Percentiles rank a stretch among this genome's conserved stretches.
Evolutionary conservation across 2,329 filamentous ascomycete genomes (phyloP).

Genomic region (Hypomyces perniciosus): DNA sequence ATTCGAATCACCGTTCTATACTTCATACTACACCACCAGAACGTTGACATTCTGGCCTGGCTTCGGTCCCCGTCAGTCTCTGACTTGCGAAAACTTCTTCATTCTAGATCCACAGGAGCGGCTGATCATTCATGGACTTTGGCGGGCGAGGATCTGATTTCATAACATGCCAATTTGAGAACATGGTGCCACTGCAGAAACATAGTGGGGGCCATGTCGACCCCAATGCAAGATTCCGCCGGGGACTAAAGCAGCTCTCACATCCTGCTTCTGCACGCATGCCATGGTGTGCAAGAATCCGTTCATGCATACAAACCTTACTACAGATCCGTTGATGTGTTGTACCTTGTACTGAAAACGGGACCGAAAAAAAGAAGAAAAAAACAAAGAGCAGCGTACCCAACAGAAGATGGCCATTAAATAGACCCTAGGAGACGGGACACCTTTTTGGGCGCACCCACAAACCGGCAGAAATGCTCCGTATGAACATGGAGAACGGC

Average conservation of each 20-base stretch:
- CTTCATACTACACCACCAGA: background rate
- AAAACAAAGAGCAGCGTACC: too few species aligned
- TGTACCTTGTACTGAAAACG: too few species aligned
- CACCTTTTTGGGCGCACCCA: too few species aligned
- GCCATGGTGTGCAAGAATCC: background rate
- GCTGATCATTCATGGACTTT: background rate
- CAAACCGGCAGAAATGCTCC: too few species aligned
- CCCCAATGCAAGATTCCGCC: slow-evolving; percentile 26
- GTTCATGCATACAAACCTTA: background rate
- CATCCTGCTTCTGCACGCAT: slow-evolving; percentile 14
- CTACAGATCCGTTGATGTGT: background rate
- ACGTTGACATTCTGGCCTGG: background rate
- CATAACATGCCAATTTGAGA: slow-evolving; percentile 7
- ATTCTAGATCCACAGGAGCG: background rate
- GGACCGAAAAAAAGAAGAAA: too few species aligned
- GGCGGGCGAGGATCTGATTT: slow-evolving; percentile 9
- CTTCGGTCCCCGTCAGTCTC: background rate
- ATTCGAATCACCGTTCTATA: background rate
- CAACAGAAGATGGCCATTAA: too few species aligned
- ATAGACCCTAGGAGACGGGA: too few species aligned
- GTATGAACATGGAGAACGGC: too few species aligned
- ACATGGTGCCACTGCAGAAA: slow-evolving; percentile 14
- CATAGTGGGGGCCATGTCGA: slow-evolving; percentile 12
- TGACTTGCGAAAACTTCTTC: background rate
- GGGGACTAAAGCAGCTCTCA: slow-evolving; percentile 15